Base-by-base conservation (phyloP, 1,139 yeast genomes). In the Candida anutae region DNA sequence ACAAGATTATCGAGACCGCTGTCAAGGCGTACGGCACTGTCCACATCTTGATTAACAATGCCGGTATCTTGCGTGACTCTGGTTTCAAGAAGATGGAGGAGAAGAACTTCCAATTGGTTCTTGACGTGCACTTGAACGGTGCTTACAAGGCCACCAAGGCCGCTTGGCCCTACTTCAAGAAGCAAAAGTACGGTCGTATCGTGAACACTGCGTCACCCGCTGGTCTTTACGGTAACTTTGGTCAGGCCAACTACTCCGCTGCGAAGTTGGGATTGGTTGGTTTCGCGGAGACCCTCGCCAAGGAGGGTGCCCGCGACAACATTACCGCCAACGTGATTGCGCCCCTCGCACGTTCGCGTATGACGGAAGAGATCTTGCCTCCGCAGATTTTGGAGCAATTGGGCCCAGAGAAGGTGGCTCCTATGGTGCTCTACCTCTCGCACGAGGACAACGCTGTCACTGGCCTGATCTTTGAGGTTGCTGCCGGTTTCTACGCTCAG, bases 191-290 rank as follows among this genome's bases (percentile, higher is more conserved):
- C 50, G 98, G 98, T 40, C 71, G 97, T 47, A 71, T 90, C 45
- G 61, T 90, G 47, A 88, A 85, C 67, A 88, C 97, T 13, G 77
- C 95, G 25, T 87, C 96, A 5, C 96, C 97, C 16, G 97, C 97
- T 27, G 97, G 97, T 21, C 68, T 90, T 41, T 90, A 82, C 53
- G 98, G 98, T 42, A 87, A 87, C 63, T 90, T 87, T 59, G 98
- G 98, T 31, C 98, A 90, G 59, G 76, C 95, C 27, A 90, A 90
- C 63, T 90, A 90, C 61, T 77, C 95, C 3, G 93, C 95, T 24
- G 97, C 96, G 25, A 90, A 90, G 59, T 63, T 83, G 38, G 97
- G 85, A 15, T 66, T 87, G 33, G 82, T 88, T 35, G 96, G 96
- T 13, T 77, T 90, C 48, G 81, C 94, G 27, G 95, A 90, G 59